Base-by-base conservation (phyloP, 2,329 filamentous ascomycete species). In the Teratosphaeria gauchensis region DNA sequence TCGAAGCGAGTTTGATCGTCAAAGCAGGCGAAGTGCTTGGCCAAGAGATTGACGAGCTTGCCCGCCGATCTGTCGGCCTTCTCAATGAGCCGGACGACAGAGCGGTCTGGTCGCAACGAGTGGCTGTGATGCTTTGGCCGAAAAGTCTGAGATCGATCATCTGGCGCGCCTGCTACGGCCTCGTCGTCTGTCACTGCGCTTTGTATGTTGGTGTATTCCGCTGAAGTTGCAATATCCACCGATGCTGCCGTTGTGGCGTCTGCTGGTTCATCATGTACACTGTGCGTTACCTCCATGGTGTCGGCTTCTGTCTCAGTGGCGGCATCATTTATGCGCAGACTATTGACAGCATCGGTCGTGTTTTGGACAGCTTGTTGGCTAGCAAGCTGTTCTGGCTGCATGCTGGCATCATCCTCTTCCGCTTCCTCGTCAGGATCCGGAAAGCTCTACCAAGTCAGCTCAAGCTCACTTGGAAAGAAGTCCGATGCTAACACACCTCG, bases 21-120 rank as follows among this genome's bases (percentile, higher is more conserved):
- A 76, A 99, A 96, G 74, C 89, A 95, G 28, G 82, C 73, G 70
- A 99, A 96, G 68, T 91, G 84, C 52, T 85, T 80, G 3, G 89
- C 90, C 0, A 99, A 80, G 0, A 95, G 75, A 71, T 97, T 96
- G 59, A 96, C 92, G 0, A 99, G 80, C 7, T 81, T 82, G 1
- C 91, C 89, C 0, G 94, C 92, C 1, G 92, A 97, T 57, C 85
- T 79, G 56, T 88, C 80, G 56, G 90, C 90, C 61, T 84, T 83
- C 60, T 83, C 78, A 63, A 99, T 82, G 64, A 94, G 84, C 62
- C 87, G 87, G 56, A 80, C 73, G 61, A 96, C 85, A 69, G 83
- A 88, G 56, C 62, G 54, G 58, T 71, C 67, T 28, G 63, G 63
- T 8, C 19, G 59, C 19, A 35, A 2, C 2, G 16, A 21, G 6